Percentiles rank a stretch among this genome's conserved stretches.
phyloP scores from a whole-genome alignment of 805 yeast species.

The Alloascoidea africana region DNA sequence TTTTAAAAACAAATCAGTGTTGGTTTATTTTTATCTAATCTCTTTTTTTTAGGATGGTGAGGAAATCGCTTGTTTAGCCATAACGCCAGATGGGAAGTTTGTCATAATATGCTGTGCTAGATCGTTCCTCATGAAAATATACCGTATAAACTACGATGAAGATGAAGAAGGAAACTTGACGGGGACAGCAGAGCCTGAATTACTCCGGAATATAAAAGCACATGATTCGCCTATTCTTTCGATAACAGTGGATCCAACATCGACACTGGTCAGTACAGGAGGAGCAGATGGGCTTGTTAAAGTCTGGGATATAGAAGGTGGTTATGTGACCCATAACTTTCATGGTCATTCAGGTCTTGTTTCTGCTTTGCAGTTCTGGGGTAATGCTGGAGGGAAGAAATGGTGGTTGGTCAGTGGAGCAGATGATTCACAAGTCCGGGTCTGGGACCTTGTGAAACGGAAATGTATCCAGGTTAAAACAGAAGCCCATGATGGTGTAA shows the following conservation, averaged over 20 bases:
- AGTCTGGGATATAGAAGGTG: slow-evolving; percentile 86
- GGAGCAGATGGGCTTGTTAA: slow-evolving; percentile 87
- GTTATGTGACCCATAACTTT: slow-evolving; percentile 75
- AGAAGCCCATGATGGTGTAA: slow-evolving; percentile 71
- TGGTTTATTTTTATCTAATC: neutral
- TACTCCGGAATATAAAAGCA: slow-evolving; percentile 18
- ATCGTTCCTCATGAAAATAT: slow-evolving; percentile 67
- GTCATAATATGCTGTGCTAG: slow-evolving; percentile 70
- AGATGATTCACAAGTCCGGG: slow-evolving; percentile 36
- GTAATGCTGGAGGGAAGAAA: slow-evolving; percentile 27
- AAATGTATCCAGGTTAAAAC: slow-evolving; percentile 43
- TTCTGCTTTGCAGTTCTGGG: slow-evolving; percentile 57
- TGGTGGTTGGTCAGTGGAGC: slow-evolving; percentile 77
- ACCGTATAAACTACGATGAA: slow-evolving; percentile 24
- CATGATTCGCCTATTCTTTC: slow-evolving; percentile 69
- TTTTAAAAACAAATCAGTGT: neutral
- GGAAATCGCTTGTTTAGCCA: slow-evolving; percentile 52
- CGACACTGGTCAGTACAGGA: slow-evolving; percentile 83
- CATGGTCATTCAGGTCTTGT: slow-evolving; percentile 90
- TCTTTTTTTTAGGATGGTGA: slow-evolving; percentile 47
- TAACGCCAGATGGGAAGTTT: slow-evolving; percentile 62
- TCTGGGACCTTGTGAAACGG: slow-evolving; percentile 58
- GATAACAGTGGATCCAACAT: slow-evolving; percentile 61
- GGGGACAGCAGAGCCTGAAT: no score
- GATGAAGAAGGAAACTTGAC: no score